Evolutionary conservation across 2,329 filamentous ascomycete genomes (phyloP), one percentile per base, ranked within the genome.

Genomic region (Neofusicoccum parvum): DNA sequence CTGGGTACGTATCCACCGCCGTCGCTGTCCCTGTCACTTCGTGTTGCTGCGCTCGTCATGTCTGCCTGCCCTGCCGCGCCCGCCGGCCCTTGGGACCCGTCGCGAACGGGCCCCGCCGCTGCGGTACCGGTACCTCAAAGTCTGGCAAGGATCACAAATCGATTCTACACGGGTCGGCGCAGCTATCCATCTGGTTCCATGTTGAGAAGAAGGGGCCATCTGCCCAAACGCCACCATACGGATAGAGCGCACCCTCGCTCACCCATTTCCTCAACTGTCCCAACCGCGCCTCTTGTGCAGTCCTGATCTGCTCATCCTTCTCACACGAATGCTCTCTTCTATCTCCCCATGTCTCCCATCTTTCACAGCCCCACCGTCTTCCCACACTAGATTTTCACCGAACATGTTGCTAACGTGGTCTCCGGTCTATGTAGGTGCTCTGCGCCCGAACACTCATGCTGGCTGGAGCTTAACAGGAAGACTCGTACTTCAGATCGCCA

Each of bases 401-500:
- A 34, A 37, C 56, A 60, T 48, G 56, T 32, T 23, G 43, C 43
- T 60, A 60, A 60, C 43, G 12, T 37, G 27, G n/a, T 34, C 20
- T 45, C 39, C 12, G 10, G 11, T 27, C 43, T 12, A 20, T 23
- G 20, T 64, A 64, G 62, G 62, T 53, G 48, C 60, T 45, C 48
- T n/a, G 60, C 48, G 49, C 60, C 49, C 60, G 34, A 53, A 53
- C 39, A 54, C 39, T 46, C 62, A 64, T 64, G 62, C 49, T 46
- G 62, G 37, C 62, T 37, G 27, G 41, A 46, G 43, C 17, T 60
- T 60, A 60, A 15, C 27, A 17, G 36, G 14, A 20, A 48, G 43
- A 60, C 27, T 23, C n/a, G 68, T 72, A 74, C 58, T 74, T 72
- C 64, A 72, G 74, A 59, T 75, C 76, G 67, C 71, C 70, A 75